phyloP scores from a whole-genome alignment of 1,284 basidiomycete species.

The Omphalotus olearius region DNA sequence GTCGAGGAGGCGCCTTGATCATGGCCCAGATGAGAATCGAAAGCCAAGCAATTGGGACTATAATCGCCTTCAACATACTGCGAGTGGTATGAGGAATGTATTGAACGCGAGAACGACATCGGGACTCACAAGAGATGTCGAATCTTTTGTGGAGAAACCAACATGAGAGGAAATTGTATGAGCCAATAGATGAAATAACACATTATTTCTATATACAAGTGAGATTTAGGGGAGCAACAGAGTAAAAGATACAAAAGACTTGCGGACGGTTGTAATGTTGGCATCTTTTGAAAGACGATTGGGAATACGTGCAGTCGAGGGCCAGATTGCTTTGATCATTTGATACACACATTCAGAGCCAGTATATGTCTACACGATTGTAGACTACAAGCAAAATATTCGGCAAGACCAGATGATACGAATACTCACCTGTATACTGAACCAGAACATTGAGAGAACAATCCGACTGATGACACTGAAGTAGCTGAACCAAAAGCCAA shows the following conservation, averaged over 20 bases:
- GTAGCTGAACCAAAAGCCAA: conserved; percentile 78
- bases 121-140: conserved; percentile 71
- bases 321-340: conserved; percentile 80
- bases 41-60: conserved; percentile 66
- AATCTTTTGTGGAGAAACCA: conserved; percentile 73
- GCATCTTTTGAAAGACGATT: conserved; percentile 58
- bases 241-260: conserved; percentile 13
- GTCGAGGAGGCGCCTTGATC: conserved; percentile 53
- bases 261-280: conserved; percentile 62
- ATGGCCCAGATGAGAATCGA: conserved; percentile 75
- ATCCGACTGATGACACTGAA: conserved; percentile 73
- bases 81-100: not conserved
- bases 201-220: conserved; percentile 43
- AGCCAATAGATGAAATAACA: conserved; percentile 82
- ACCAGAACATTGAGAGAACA: conserved; percentile 78
- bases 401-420: not conserved
- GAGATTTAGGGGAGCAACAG: not conserved
- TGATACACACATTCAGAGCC: conserved; percentile 65
- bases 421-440: conserved; percentile 45
- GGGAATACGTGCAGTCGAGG: conserved; percentile 55
- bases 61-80: conserved; percentile 53
- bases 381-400: not conserved
- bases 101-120: conserved; percentile 15
- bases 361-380: conserved; percentile 45
- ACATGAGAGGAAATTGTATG: conserved; percentile 68